phyloP scores from a whole-genome alignment of 192 early-diverging fungal genomes.

The Rhizophlyctis rosea region DNA sequence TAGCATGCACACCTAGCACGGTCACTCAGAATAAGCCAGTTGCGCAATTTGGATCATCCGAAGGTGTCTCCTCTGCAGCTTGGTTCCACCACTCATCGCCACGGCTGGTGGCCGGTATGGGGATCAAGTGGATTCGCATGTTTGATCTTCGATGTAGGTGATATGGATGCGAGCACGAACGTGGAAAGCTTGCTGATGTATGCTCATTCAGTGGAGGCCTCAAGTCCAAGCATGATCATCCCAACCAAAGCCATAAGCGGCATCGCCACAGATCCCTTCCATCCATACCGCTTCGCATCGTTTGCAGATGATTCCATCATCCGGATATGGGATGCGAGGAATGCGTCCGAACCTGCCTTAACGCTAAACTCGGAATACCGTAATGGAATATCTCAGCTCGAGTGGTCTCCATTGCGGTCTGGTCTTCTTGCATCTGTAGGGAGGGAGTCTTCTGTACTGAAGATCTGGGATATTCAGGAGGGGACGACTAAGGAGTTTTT shows the following conservation, averaged over 20 bases:
- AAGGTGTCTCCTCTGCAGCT: slow-evolving; percentile 62
- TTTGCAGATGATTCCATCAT: slow-evolving; percentile 65
- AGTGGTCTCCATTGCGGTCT: slow-evolving; percentile 55
- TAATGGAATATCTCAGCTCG: slow-evolving; percentile 50
- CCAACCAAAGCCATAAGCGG: slow-evolving; percentile 70
- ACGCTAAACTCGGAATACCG: slow-evolving; percentile 29
- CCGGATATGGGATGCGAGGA: slow-evolving; percentile 73
- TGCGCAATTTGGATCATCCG: slow-evolving; percentile 59
- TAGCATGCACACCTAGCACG: no score
- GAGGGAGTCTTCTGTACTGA: slow-evolving; percentile 51
- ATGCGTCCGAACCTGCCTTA: slow-evolving; percentile 56
- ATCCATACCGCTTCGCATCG: slow-evolving; percentile 65
- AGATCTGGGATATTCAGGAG: slow-evolving; percentile 70
- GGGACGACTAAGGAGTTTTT: slow-evolving; percentile 22
- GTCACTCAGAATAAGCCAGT: slow-evolving; percentile 15
- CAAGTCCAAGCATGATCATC: slow-evolving; percentile 52
- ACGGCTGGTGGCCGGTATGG: slow-evolving; percentile 69
- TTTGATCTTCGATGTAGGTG: slow-evolving; percentile 63
- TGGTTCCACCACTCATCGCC: slow-evolving; percentile 62
- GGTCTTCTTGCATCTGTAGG: slow-evolving; percentile 57
- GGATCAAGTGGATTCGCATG: slow-evolving; percentile 61
- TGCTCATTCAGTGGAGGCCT: no score
- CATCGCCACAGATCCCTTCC: slow-evolving; percentile 65
- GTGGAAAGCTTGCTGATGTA: slow-evolving; percentile 34
- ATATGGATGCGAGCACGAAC: slow-evolving; percentile 2